Percentiles rank a stretch among this genome's conserved stretches.
Conservation (phyloP, 495 filamentous ascomycete genomes). For the Saxophila tyrrhenica region DNA sequence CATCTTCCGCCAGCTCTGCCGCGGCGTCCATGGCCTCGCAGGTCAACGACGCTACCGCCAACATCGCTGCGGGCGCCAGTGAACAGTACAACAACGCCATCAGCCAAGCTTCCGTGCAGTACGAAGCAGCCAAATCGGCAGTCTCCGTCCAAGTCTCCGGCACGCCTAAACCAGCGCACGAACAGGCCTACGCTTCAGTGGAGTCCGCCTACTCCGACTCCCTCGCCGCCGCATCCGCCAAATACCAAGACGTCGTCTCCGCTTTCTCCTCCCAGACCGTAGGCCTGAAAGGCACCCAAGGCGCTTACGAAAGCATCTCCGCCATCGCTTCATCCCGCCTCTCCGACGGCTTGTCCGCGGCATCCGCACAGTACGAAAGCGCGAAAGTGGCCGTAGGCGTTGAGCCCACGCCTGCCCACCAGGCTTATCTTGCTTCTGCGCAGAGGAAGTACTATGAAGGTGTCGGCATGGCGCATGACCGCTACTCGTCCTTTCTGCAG, state of each 20-base stretch:
- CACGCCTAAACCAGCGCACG: slow-evolving; percentile 49
- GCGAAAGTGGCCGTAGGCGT: slow-evolving; percentile 48
- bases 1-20: slow-evolving; percentile 9
- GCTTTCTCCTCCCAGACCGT: slow-evolving; percentile 29
- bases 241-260: slow-evolving; percentile 39
- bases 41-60: slow-evolving; percentile 12
- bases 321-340: slow-evolving; percentile 55
- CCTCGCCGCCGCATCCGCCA: slow-evolving; percentile 47
- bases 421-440: slow-evolving; percentile 48
- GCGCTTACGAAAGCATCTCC: slow-evolving; percentile 45
- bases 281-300: slow-evolving; percentile 31
- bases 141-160: slow-evolving; percentile 56
- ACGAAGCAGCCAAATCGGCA: slow-evolving; percentile 53
- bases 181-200: slow-evolving; percentile 53
- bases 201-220: slow-evolving; percentile 59
- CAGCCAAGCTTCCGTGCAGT: slow-evolving; percentile 49
- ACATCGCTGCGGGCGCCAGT: slow-evolving; percentile 38
- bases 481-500: slow-evolving; percentile 60
- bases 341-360: slow-evolving; percentile 49
- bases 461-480: slow-evolving; percentile 63
- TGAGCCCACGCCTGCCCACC: slow-evolving; percentile 43
- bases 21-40: slow-evolving; percentile 28
- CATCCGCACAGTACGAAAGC: slow-evolving; percentile 53
- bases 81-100: slow-evolving; percentile 52
- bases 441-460: slow-evolving; percentile 67